Conservation (phyloP, 2,329 filamentous ascomycete species). For the Chaetomiaceae sp. region DNA sequence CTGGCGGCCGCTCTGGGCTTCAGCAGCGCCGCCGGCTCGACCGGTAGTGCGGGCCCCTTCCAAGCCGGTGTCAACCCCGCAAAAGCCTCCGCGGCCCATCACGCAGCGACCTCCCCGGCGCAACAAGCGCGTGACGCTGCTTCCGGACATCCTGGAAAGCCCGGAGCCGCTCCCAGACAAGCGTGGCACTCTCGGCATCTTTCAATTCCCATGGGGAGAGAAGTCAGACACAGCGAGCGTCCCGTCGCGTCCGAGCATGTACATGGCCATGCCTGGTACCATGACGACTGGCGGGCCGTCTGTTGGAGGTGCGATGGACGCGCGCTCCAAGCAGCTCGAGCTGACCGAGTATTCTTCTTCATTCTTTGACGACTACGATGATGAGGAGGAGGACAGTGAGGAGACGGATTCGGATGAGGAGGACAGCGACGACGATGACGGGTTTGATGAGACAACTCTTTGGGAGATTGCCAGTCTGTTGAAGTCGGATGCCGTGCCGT, state of each 20-base stretch:
- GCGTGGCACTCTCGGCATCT: slow-evolving; percentile 57
- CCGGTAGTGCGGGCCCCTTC: slow-evolving; percentile 8
- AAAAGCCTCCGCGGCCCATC: slow-evolving; percentile 37
- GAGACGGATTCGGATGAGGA: slow-evolving; percentile 32
- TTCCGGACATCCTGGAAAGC: slow-evolving; percentile 60
- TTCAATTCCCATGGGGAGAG: slow-evolving; percentile 63
- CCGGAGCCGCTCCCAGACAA: slow-evolving; percentile 55
- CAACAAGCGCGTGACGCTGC: slow-evolving; percentile 51
- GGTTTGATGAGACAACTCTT: slow-evolving; percentile 57
- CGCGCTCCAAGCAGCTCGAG: slow-evolving; percentile 35
- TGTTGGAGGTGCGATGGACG: slow-evolving; percentile 30
- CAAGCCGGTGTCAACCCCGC: slow-evolving; percentile 13
- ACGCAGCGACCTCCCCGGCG: slow-evolving; percentile 51
- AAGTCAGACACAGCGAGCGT: slow-evolving; percentile 51
- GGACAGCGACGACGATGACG: slow-evolving; percentile 46
- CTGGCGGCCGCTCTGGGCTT: slow-evolving; percentile 31
- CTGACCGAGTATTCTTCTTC: slow-evolving; percentile 43
- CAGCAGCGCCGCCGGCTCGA: slow-evolving; percentile 24
- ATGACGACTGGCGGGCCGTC: slow-evolving; percentile 40
- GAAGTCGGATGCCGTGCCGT: slow-evolving; percentile 47
- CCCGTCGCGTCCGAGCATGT: slow-evolving; percentile 34
- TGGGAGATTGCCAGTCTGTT: slow-evolving; percentile 61
- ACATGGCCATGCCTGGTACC: slow-evolving; percentile 48
- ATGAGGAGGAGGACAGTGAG: slow-evolving; percentile 41
- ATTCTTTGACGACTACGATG: slow-evolving; percentile 58